phyloP scores from a whole-genome alignment of 306 rosid genomes.

The Trichosanthes cucumerina region DNA sequence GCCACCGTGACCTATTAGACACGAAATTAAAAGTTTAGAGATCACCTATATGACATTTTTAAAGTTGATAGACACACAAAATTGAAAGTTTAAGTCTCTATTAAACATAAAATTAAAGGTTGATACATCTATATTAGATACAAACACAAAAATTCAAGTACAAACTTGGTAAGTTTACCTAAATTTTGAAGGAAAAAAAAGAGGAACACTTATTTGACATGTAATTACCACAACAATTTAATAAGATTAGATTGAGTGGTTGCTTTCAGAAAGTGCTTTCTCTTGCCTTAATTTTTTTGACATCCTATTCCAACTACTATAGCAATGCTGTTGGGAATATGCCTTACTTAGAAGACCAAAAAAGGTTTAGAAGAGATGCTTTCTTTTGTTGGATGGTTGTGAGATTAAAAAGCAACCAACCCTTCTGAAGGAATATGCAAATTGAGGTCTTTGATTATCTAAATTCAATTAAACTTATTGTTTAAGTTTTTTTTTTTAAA shows the following conservation, averaged over 20 bases:
- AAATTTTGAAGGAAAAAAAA: not conserved
- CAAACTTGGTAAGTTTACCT: too few species aligned
- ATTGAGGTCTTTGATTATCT: not conserved
- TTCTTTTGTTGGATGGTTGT: not conserved
- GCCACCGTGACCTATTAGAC: too few species aligned
- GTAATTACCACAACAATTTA: not conserved
- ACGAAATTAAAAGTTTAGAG: too few species aligned
- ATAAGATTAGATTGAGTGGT: not conserved
- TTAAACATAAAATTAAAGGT: too few species aligned
- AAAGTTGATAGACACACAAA: too few species aligned
- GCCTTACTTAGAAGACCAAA: conserved; percentile 2
- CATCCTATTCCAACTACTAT: not conserved
- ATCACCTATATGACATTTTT: too few species aligned
- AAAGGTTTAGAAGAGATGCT: not conserved
- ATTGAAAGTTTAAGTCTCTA: too few species aligned
- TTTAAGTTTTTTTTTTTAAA: not conserved
- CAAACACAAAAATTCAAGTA: too few species aligned
- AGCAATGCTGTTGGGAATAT: not conserved
- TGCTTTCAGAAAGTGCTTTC: not conserved
- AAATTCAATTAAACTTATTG: not conserved
- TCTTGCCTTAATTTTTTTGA: not conserved
- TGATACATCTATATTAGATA: too few species aligned
- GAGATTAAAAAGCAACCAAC: not conserved
- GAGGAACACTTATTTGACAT: not conserved
- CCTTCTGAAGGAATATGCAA: not conserved